Base-by-base conservation (phyloP, 2,329 filamentous ascomycete genomes). In the Talaromyces sp. region DNA sequence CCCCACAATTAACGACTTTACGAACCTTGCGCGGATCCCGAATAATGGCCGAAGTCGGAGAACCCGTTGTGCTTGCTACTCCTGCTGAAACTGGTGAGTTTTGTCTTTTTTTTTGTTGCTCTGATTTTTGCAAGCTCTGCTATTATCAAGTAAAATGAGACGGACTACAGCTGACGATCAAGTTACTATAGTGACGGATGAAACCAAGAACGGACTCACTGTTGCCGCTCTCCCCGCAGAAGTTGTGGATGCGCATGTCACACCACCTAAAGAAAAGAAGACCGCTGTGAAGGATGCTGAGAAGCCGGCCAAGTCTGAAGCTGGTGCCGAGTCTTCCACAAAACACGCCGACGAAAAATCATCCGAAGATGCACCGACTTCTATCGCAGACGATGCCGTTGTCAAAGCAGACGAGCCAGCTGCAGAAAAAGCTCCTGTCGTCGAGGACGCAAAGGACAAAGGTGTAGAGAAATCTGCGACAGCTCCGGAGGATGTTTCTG, bases 281-380 rank as follows among this genome's bases (percentile, higher is more conserved):
- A 52, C 54, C 15, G 28, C 48, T 21, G 60, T 62, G 28, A 61
- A 64, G 28, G 59, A 58, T 1, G 56, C 41, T 21, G 39, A 40
- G 41, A 17, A 48, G 13, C 35, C 43, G 19, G 25, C 6, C 33
- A 31, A 37, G 17, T 15, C 41, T 39, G 41, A 48, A 21, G 39
- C 36, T 17, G 58, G 59, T 17, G 53, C 19, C 25, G 56, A 62
- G 40, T 33, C 56, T 25, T 43, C 48, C 15, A 41, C 59, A 2
- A 52, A 61, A 22, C 54, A 46, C 5, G 43, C 39, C 37, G 53
- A 58, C 11, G 53, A 59, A 28, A 28, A 58, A 4, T 28, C 33
- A 17, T 19, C 35, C 11, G 59, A 59, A 40, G 39, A 54, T 33
- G 43, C 35, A 15, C 25, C 51, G n/a, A 36, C 22, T 22, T 37